Conservation (phyloP, 2,329 filamentous ascomycete genomes). For the Penicillium sp. region DNA sequence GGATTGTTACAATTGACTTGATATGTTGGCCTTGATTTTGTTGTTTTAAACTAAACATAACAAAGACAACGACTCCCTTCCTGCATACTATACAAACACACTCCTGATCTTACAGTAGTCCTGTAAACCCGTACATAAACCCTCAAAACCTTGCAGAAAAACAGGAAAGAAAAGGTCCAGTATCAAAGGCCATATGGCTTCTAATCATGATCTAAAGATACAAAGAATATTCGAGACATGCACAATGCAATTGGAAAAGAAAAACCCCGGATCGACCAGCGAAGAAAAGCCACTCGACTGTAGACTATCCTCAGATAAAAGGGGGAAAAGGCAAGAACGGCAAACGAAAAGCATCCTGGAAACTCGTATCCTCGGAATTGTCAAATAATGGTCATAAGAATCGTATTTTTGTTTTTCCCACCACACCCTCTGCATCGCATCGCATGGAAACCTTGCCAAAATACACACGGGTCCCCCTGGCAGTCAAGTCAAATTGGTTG, state of each 20-base stretch:
- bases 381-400: constrained; percentile 20
- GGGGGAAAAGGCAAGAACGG: constrained; percentile 5
- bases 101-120: neutral
- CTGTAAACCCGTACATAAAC: neutral
- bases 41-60: no score
- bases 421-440: constrained; percentile 18
- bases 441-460: constrained; percentile 2
- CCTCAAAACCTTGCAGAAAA: neutral
- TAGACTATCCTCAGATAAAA: neutral
- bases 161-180: constrained; percentile 1
- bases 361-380: constrained; percentile 5
- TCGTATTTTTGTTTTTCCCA: constrained; percentile 25
- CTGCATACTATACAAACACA: no score
- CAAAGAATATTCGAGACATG: neutral
- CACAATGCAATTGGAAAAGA: neutral
- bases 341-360: neutral
- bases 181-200: constrained; percentile 6
- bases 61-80: no score
- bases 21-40: no score
- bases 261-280: neutral
- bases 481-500: neutral
- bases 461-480: constrained; percentile 4
- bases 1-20: no score
- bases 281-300: neutral
- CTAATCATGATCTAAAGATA: constrained; percentile 1